Evolutionary conservation across 345 rosid species (phyloP).

Genomic region (Lepidium africanum): DNA sequence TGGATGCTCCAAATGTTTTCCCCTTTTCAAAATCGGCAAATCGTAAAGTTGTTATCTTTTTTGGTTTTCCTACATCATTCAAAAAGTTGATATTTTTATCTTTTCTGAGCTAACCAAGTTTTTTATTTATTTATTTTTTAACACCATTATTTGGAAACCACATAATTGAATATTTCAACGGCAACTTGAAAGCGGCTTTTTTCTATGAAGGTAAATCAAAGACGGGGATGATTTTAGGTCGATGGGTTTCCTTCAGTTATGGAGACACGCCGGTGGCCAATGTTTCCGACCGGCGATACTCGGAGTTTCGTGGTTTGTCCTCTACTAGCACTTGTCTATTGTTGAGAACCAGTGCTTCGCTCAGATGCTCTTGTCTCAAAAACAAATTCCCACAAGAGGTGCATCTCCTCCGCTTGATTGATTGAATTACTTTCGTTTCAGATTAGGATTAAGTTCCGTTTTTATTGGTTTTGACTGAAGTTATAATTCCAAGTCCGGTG

Average conservation of each 20-base stretch:
- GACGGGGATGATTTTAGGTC: constrained; percentile 12
- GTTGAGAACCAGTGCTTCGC: background rate
- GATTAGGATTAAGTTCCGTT: background rate
- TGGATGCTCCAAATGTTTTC: background rate
- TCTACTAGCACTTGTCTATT: background rate
- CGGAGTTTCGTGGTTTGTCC: constrained; percentile 1
- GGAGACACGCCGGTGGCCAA: background rate
- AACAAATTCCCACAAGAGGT: constrained; percentile 7
- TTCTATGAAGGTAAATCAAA: background rate
- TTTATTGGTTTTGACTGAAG: background rate
- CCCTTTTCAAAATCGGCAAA: background rate
- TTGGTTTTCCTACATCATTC: too few species aligned
- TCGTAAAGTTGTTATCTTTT: background rate
- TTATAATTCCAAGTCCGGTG: background rate
- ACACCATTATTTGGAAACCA: constrained; percentile 1
- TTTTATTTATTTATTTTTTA: too few species aligned
- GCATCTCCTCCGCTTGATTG: background rate
- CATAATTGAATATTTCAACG: background rate
- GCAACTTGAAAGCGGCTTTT: background rate
- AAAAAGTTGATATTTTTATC: background rate
- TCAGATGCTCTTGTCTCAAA: constrained; percentile 13
- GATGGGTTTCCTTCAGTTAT: constrained; percentile 3
- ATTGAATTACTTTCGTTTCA: background rate
- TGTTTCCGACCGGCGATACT: background rate
- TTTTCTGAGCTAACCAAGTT: background rate